Evolutionary conservation across 2,329 filamentous ascomycete genomes (phyloP).

Genomic region (Pseudogymnoascus sp.): DNA sequence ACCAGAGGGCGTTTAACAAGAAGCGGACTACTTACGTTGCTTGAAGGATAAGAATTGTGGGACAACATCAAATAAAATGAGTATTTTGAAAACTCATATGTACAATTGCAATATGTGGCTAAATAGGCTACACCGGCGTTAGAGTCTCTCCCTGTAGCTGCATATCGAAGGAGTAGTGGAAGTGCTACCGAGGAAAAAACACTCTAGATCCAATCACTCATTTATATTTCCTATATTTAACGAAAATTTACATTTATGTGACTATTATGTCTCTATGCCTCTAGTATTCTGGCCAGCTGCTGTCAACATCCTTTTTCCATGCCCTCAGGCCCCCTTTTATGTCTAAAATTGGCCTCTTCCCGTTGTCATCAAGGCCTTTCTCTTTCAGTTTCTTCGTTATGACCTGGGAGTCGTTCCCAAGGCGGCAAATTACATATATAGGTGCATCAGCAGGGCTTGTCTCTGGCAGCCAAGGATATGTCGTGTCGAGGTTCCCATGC

Average conservation of each 20-base stretch:
- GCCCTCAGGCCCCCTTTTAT: conserved; percentile 63
- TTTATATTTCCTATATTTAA: conserved; percentile 1
- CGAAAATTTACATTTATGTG: background rate
- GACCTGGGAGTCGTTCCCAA: conserved; percentile 73
- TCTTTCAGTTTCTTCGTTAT: conserved; percentile 59
- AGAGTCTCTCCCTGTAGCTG: conserved; percentile 8
- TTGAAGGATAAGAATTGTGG: background rate
- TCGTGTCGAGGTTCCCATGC: conserved; percentile 24
- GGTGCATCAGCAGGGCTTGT: conserved; percentile 38
- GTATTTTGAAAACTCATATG: conserved; percentile 5
- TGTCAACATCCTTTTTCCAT: conserved; percentile 64
- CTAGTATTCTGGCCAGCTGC: conserved; percentile 48
- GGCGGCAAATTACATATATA: conserved; percentile 65
- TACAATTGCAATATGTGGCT: conserved; percentile 9
- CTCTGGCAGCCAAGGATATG: conserved; percentile 33
- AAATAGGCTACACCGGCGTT: conserved; percentile 1
- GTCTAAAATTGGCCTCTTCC: conserved; percentile 56
- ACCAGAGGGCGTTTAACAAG: conserved; percentile 94
- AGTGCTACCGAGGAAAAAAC: background rate
- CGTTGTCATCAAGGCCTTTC: conserved; percentile 39
- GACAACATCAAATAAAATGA: background rate
- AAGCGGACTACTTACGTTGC: conserved; percentile 43
- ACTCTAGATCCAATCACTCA: conserved; percentile 9
- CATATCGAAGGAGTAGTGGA: conserved; percentile 4
- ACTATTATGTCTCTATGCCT: background rate